These are phyloP conservation scores for Lentinula raphanica DNA, from an alignment of 768 basidiomycete genomes.

Conservation along the genomic window DNA sequence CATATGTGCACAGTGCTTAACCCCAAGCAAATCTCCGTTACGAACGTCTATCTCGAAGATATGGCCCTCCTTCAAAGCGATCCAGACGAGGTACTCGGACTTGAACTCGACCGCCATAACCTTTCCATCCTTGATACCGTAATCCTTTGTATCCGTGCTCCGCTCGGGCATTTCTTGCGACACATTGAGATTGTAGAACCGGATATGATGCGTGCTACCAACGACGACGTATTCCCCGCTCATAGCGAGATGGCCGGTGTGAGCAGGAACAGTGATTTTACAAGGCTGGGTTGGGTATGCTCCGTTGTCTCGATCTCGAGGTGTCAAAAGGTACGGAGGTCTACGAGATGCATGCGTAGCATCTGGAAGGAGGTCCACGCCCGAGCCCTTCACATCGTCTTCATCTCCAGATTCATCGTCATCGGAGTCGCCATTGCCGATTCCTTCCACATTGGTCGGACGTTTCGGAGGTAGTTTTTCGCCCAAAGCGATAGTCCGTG, in stretches of 20 bases:
- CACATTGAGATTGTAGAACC: slow-evolving; percentile 53
- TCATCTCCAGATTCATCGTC: slow-evolving; percentile 55
- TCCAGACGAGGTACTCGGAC: slow-evolving; percentile 61
- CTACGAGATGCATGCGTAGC: slow-evolving; percentile 61
- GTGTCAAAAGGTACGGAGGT: slow-evolving; percentile 29
- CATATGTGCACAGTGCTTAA: slow-evolving; percentile 59
- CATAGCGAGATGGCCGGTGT: slow-evolving; percentile 48
- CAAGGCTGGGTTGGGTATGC: neutral
- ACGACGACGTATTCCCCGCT: slow-evolving; percentile 53
- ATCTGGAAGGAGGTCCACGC: slow-evolving; percentile 38
- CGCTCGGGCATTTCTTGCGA: slow-evolving; percentile 39
- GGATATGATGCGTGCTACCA: slow-evolving; percentile 53
- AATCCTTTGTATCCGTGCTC: slow-evolving; percentile 56
- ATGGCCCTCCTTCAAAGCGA: slow-evolving; percentile 88
- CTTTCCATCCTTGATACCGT: slow-evolving; percentile 61
- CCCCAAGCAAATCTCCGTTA: slow-evolving; percentile 50
- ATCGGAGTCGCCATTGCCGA: slow-evolving; percentile 47
- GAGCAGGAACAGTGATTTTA: slow-evolving; percentile 55
- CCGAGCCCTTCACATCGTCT: slow-evolving; percentile 1
- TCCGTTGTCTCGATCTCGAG: neutral
- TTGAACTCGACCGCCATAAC: slow-evolving; percentile 79
- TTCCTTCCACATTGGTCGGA: slow-evolving; percentile 15
- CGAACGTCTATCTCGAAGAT: slow-evolving; percentile 72
- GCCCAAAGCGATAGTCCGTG: slow-evolving; percentile 62
- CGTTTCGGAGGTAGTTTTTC: slow-evolving; percentile 52